A percentile compares a stretch with the other conserved stretches of the same genome.
phyloP scores from a whole-genome alignment of 176 grass and related monocot species.

The Metroxylon sagu region DNA sequence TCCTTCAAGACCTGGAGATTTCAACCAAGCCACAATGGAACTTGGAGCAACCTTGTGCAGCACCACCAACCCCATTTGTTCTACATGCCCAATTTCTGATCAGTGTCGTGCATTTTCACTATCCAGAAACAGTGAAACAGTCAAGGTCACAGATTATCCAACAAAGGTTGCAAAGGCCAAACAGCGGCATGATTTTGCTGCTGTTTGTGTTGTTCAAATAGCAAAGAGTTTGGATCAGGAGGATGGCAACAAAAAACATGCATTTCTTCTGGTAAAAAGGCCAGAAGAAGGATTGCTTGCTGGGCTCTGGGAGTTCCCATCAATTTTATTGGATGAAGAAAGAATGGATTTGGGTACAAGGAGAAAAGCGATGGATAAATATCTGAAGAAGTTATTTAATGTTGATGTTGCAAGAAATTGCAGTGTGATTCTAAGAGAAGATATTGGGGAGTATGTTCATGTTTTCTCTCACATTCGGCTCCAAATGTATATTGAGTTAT shows the following conservation, averaged over 20 bases:
- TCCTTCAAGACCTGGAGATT: constrained; percentile 80
- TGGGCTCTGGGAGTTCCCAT: constrained; percentile 94
- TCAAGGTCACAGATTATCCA: constrained; percentile 67
- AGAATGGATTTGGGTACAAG: constrained; percentile 32
- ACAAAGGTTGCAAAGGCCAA: constrained; percentile 62
- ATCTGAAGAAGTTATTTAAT: constrained; percentile 44
- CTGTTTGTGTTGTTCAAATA: constrained; percentile 81
- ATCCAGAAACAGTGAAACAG: constrained; percentile 25
- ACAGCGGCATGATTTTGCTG: constrained; percentile 58
- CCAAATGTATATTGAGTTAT: constrained; percentile 73
- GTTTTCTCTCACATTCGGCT: constrained; percentile 89
- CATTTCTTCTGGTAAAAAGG: constrained; percentile 67
- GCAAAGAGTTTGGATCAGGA: constrained; percentile 21
- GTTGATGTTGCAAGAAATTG: constrained; percentile 20
- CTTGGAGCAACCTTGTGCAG: constrained; percentile 80
- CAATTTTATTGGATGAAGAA: constrained; percentile 45
- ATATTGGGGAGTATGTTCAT: constrained; percentile 70
- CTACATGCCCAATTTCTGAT: constrained; percentile 55
- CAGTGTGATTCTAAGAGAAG: constrained; percentile 43
- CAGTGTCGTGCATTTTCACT: constrained; percentile 53
- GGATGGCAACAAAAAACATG: not conserved
- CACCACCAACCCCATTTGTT: constrained; percentile 55
- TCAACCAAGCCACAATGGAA: constrained; percentile 99
- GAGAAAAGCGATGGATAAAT: constrained; percentile 64
- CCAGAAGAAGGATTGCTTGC: constrained; percentile 88